Percentiles rank a stretch among this genome's conserved stretches.
phyloP scores from a whole-genome alignment of 2,329 filamentous ascomycete genomes.

The Cryphonectria japonica region DNA sequence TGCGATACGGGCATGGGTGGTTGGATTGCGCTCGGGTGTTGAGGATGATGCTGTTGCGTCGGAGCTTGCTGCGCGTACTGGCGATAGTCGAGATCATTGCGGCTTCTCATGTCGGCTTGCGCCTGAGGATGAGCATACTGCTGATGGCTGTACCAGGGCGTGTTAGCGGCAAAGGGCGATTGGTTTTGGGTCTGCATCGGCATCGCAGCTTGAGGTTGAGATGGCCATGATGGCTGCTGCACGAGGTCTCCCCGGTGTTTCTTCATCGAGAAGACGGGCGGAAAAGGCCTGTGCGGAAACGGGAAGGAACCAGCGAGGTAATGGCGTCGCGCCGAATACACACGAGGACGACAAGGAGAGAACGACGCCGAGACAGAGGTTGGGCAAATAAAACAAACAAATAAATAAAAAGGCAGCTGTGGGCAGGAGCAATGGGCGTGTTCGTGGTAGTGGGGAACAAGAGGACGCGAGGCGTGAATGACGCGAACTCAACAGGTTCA shows the following conservation, averaged over 20 bases:
- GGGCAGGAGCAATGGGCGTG: constrained; percentile 8
- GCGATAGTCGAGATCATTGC: constrained; percentile 35
- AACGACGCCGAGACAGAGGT: constrained; percentile 8
- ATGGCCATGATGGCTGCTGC: constrained; percentile 37
- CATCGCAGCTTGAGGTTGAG: constrained; percentile 36
- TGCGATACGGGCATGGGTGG: constrained; percentile 30
- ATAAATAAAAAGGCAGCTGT: background rate
- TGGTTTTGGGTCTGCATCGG: constrained; percentile 35
- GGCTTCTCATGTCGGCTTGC: constrained; percentile 29
- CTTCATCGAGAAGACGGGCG: constrained; percentile 31
- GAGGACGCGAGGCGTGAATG: constrained; percentile 27
- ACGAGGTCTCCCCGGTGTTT: constrained; percentile 31
- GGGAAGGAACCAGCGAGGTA: constrained; percentile 1
- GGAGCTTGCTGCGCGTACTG: constrained; percentile 19
- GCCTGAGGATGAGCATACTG: constrained; percentile 47
- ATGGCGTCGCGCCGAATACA: constrained; percentile 21
- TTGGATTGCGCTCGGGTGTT: constrained; percentile 29
- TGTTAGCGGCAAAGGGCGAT: constrained; percentile 41
- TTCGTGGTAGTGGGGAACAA: constrained; percentile 11
- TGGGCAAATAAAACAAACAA: background rate
- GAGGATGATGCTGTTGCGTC: constrained; percentile 35
- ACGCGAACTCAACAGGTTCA: constrained; percentile 25
- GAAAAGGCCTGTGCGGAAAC: background rate
- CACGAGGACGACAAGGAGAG: constrained; percentile 12
- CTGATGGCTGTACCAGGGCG: constrained; percentile 48